Conservation (phyloP, 2,329 filamentous ascomycete genomes). For the Fusarium subtropicale region DNA sequence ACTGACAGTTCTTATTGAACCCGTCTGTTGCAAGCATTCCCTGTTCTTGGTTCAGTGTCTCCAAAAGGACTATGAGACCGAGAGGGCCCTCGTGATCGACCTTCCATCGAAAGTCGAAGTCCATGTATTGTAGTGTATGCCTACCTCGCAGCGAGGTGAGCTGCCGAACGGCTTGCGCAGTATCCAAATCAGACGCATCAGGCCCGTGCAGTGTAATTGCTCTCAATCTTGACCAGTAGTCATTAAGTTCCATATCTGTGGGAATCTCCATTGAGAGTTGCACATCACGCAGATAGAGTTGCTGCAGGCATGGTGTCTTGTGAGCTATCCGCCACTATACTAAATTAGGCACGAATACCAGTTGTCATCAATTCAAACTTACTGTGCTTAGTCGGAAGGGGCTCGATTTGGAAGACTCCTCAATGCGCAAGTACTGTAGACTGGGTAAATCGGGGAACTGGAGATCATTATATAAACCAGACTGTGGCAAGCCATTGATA, state of each 20-base stretch:
- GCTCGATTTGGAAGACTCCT: constrained; percentile 38
- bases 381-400: constrained; percentile 39
- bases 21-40: constrained; percentile 18
- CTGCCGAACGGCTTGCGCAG: constrained; percentile 37
- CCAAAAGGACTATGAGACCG: constrained; percentile 30
- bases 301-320: constrained; percentile 49
- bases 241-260: constrained; percentile 27
- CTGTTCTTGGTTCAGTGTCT: constrained; percentile 33
- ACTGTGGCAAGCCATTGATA: constrained; percentile 41
- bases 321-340: constrained; percentile 44
- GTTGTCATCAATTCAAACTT: constrained; percentile 7
- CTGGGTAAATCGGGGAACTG: constrained; percentile 44
- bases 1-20: constrained; percentile 36
- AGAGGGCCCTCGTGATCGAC: constrained; percentile 40
- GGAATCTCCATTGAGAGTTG: constrained; percentile 31
- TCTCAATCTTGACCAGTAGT: constrained; percentile 49
- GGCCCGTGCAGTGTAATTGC: constrained; percentile 46
- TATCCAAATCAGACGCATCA: constrained; percentile 40
- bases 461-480: constrained; percentile 5
- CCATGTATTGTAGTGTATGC: constrained; percentile 46
- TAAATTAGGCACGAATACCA: constrained; percentile 13
- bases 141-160: constrained; percentile 48
- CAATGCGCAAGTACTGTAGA: constrained; percentile 48
- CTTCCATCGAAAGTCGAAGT: constrained; percentile 49
- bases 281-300: constrained; percentile 49